phyloP scores from a whole-genome alignment of 140 eudicot species.

The Oenanthe javanica region DNA sequence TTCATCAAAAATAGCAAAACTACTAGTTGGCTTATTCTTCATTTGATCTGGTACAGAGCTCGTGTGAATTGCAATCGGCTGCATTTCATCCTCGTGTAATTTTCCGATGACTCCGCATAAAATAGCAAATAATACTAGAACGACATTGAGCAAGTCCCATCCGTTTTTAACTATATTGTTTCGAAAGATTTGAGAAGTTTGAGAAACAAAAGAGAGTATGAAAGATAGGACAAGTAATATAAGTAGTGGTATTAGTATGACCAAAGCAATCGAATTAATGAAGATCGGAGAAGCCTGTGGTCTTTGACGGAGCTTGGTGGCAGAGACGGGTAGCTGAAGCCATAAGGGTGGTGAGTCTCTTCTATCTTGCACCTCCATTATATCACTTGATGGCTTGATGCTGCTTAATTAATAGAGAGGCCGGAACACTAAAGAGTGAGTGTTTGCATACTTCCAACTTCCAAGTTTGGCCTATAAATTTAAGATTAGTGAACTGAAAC shows the following conservation, averaged over 20 bases:
- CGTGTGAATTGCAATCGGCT: neutral
- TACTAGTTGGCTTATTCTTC: slow-evolving; percentile 16
- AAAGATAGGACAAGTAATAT: slow-evolving; percentile 29
- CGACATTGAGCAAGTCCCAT: slow-evolving; percentile 62
- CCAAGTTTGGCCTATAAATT: neutral
- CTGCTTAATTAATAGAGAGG: neutral
- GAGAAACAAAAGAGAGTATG: slow-evolving; percentile 41
- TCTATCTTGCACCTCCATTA: neutral
- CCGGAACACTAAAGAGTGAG: neutral
- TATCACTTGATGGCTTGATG: neutral
- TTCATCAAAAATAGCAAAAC: slow-evolving; percentile 37
- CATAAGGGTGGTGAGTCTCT: slow-evolving; percentile 23
- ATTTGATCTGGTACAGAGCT: neutral
- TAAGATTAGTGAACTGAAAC: neutral
- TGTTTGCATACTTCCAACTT: neutral
- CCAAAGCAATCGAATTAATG: slow-evolving; percentile 42
- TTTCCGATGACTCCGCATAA: slow-evolving; percentile 71
- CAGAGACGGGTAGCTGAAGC: slow-evolving; percentile 30
- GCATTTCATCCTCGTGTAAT: slow-evolving; percentile 29
- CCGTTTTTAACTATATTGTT: slow-evolving; percentile 44
- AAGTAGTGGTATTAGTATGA: slow-evolving; percentile 42
- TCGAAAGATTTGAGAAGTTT: slow-evolving; percentile 35
- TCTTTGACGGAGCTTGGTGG: slow-evolving; percentile 22
- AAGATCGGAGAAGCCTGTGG: slow-evolving; percentile 20
- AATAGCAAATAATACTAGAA: slow-evolving; percentile 54